Evolutionary conservation across 768 basidiomycete species (phyloP).

Genomic region (Tulasnella sp.): DNA sequence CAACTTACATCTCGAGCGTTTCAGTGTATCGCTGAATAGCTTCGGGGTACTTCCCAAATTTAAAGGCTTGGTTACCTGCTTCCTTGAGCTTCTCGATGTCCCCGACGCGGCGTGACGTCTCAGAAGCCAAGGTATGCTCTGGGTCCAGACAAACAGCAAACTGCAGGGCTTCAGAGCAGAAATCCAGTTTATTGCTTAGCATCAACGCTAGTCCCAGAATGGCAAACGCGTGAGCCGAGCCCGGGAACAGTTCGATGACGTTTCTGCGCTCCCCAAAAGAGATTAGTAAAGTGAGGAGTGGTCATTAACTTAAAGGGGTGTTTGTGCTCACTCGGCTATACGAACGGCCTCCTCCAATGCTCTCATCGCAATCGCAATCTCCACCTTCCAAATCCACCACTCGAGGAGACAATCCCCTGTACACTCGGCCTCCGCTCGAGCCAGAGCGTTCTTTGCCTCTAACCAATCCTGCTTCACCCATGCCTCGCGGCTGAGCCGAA

Average conservation of each 20-base stretch:
- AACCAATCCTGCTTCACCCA: constrained; percentile 57
- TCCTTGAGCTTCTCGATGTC: constrained; percentile 79
- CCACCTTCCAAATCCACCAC: constrained; percentile 75
- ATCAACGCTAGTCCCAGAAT: constrained; percentile 70
- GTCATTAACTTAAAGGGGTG: no score
- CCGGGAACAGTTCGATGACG: constrained; percentile 55
- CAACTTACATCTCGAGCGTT: constrained; percentile 33
- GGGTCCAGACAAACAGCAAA: constrained; percentile 72
- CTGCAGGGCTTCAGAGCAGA: constrained; percentile 58
- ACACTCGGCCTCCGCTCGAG: constrained; percentile 46
- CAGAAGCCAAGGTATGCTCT: constrained; percentile 56
- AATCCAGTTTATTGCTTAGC: constrained; percentile 55
- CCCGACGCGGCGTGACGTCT: constrained; percentile 65
- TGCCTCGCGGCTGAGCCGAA: constrained; percentile 52
- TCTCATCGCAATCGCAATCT: constrained; percentile 60
- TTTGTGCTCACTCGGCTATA: no score
- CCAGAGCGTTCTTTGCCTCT: constrained; percentile 63
- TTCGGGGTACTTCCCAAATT: constrained; percentile 44
- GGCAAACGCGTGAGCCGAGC: constrained; percentile 68
- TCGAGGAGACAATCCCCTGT: constrained; percentile 68
- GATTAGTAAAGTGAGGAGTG: no score
- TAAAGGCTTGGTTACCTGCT: constrained; percentile 72
- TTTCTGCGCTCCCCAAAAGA: constrained; percentile 45
- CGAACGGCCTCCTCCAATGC: constrained; percentile 60
- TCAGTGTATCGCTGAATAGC: constrained; percentile 61